phyloP scores from a whole-genome alignment of 495 filamentous ascomycete species.

The Hypoxylon trugodes region DNA sequence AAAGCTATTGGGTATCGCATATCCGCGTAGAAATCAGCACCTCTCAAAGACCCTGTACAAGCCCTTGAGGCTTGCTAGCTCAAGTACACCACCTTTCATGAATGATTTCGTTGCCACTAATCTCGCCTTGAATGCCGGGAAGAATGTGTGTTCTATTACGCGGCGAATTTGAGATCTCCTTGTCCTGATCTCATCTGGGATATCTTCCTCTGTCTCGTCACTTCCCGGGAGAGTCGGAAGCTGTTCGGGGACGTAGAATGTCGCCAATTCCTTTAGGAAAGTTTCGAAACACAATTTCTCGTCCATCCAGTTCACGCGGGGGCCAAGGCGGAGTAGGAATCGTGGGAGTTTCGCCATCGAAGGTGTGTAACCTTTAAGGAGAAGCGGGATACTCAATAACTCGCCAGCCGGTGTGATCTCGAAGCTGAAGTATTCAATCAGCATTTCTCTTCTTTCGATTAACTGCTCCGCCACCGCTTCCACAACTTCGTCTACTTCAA shows the following conservation, averaged over 20 bases:
- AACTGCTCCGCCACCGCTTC: constrained; percentile 67
- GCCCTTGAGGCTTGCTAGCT: constrained; percentile 93
- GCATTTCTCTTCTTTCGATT: constrained; percentile 81
- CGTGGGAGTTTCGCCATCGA: constrained; percentile 84
- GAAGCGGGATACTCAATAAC: constrained; percentile 78
- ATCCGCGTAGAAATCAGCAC: constrained; percentile 63
- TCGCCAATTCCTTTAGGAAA: constrained; percentile 87
- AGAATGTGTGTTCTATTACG: constrained; percentile 75
- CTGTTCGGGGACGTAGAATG: constrained; percentile 89
- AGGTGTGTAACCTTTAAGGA: constrained; percentile 90
- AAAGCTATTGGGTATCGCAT: constrained; percentile 22
- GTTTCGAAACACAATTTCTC: constrained; percentile 88
- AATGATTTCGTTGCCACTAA: constrained; percentile 84
- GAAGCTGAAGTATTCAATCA: constrained; percentile 90
- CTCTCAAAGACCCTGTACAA: constrained; percentile 98
- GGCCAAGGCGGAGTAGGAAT: constrained; percentile 89
- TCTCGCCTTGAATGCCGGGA: constrained; percentile 82
- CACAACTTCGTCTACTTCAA: constrained; percentile 73
- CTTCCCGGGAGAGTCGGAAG: constrained; percentile 66
- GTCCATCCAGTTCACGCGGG: constrained; percentile 83
- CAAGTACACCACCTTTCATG: constrained; percentile 76
- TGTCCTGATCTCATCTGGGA: constrained; percentile 62
- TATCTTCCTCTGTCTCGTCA: constrained; percentile 49
- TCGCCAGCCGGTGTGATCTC: constrained; percentile 82
- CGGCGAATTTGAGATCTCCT: constrained; percentile 66